Evolutionary conservation across 345 rosid species (phyloP), one percentile per base, ranked within the genome.

Genomic region (Pistacia vera): DNA sequence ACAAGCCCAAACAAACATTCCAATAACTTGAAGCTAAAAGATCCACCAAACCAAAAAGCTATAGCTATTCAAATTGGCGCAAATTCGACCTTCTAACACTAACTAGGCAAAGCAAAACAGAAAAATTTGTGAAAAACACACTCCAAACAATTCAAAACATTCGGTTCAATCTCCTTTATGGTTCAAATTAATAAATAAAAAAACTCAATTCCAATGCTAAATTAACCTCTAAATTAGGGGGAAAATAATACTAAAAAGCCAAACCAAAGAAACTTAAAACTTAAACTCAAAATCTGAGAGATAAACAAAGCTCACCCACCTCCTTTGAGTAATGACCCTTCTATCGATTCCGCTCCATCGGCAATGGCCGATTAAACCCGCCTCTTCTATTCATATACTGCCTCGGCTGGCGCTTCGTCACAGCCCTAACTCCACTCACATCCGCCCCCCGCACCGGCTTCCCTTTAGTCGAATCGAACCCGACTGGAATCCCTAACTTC

Each of bases 371-470:
- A 81, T 94, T 97, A 64, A 97, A 97, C 5, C 97, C 97, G 48
- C 98, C 99, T 63, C 97, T 86, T 28, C n/a, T 86, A 75, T 97
- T 94, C 98, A 94, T 94, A 65, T 97, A 97, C 90, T 97, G 93
- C 70, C 93, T 77, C 0, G 98, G 99, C 89, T 89, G 98, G 58
- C n/a, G n/a, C 82, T 97, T 94, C 30, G 93, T 88, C 49, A 87
- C 95, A 2, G 89, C 86, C 73, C 92, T n/a, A 62, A 97, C 86
- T 14, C 98, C 98, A 76, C 98, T 91, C 10, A 91, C 85, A 49
- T 92, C n/a, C 3, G 93, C 92, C 8, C 98, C n/a, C 4, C 78
- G 70, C 38, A 97, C 99, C 6, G 91, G 97, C 80, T 96, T 96
- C 75, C 99, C 99, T 79, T 95, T 91, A 0, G 97, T 97, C 0